Percentiles rank a stretch among this genome's conserved stretches.
Evolutionary conservation across 2,329 filamentous ascomycete genomes (phyloP).

Genomic region (Ambrosiella cleistominuta): DNA sequence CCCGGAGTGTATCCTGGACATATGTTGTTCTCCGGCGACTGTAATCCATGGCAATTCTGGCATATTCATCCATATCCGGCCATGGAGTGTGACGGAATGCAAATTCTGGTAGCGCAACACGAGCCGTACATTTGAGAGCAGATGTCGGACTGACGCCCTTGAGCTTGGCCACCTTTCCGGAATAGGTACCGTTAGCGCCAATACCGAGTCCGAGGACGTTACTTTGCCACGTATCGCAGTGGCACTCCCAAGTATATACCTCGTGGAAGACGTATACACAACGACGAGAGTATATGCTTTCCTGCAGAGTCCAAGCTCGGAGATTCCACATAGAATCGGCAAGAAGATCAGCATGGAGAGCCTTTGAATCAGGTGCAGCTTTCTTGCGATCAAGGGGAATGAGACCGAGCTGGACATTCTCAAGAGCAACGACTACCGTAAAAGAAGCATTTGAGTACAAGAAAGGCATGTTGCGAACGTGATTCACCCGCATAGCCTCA

Average conservation of each 20-base stretch:
- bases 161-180: not conserved
- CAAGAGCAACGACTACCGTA: constrained; percentile 27
- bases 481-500: constrained; percentile 22
- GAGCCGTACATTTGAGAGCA: constrained; percentile 20
- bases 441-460: constrained; percentile 29
- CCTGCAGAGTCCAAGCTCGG: constrained; percentile 28
- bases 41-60: constrained; percentile 27
- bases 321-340: constrained; percentile 23
- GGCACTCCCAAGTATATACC: constrained; percentile 27
- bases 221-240: constrained; percentile 26
- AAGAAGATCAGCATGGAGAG: constrained; percentile 24
- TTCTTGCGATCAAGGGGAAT: constrained; percentile 22
- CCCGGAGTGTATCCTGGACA: constrained; percentile 26
- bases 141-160: constrained; percentile 2
- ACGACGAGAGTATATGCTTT: constrained; percentile 26
- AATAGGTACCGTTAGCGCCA: not conserved
- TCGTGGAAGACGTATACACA: constrained; percentile 28
- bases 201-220: constrained; percentile 9
- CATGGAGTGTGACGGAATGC: constrained; percentile 26
- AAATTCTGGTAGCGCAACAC: constrained; percentile 20
- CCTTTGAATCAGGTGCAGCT: constrained; percentile 14
- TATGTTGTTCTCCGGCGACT: constrained; percentile 23
- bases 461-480: constrained; percentile 28
- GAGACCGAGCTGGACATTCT: constrained; percentile 23
- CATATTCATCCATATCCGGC: constrained; percentile 30